A percentile compares a stretch with the other conserved stretches of the same genome.
phyloP scores from a whole-genome alignment of 202 grass and related monocot species.

The Brachypodium distachyon region DNA sequence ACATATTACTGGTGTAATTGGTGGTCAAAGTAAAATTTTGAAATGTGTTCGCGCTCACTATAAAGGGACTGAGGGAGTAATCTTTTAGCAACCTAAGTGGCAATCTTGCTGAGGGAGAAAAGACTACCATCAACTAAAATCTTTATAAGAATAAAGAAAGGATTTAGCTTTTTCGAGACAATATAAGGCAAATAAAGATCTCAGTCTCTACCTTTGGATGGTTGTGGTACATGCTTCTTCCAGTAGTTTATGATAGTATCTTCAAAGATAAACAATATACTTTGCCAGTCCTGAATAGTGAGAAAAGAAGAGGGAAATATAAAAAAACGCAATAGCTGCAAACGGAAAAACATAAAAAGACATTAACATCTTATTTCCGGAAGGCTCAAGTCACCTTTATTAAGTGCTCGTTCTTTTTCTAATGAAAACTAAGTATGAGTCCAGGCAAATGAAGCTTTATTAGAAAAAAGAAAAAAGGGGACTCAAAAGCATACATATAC shows the following conservation, averaged over 20 bases:
- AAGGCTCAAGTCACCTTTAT: constrained; percentile 4
- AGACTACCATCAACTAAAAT: too few species aligned
- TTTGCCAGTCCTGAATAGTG: constrained; percentile 60
- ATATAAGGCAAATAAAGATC: constrained; percentile 1
- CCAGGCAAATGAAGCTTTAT: constrained; percentile 18
- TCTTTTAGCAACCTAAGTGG: too few species aligned
- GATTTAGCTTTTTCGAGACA: constrained; percentile 3
- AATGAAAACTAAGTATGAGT: neutral
- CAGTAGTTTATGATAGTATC: constrained; percentile 57
- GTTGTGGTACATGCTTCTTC: constrained; percentile 36
- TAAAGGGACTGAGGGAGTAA: too few species aligned
- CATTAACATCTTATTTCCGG: neutral
- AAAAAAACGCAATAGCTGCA: constrained; percentile 13
- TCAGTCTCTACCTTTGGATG: constrained; percentile 42
- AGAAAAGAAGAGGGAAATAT: constrained; percentile 1
- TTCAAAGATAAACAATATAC: constrained; percentile 84
- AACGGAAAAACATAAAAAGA: neutral
- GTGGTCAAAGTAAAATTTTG: too few species aligned
- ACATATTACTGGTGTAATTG: too few species aligned
- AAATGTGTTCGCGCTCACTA: too few species aligned
- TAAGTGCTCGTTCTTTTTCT: neutral
- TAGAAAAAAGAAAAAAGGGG: neutral
- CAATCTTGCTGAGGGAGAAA: too few species aligned
- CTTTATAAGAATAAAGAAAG: too few species aligned
- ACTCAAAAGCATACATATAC: constrained; percentile 5